These are phyloP conservation scores for Anethum foeniculum DNA, from an alignment of 140 eudicot species.

Conservation along the genomic window DNA sequence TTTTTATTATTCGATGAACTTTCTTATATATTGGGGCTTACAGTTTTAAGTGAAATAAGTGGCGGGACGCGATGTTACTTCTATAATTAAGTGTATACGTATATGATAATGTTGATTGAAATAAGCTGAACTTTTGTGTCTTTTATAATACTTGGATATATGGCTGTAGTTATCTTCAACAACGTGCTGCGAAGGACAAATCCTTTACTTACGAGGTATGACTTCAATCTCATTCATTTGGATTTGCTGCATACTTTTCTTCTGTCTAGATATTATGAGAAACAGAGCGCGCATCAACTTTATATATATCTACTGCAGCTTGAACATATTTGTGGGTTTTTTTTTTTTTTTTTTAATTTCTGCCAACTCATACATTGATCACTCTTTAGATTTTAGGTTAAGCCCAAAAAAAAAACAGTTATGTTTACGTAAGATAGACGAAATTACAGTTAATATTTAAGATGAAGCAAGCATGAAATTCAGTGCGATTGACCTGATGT, in stretches of 20 bases:
- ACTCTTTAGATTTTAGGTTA: not conserved
- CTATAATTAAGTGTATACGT: not conserved
- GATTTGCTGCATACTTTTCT: not conserved
- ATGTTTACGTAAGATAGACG: not conserved
- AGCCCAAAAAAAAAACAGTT: not conserved
- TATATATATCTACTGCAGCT: not conserved
- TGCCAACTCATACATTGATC: not conserved
- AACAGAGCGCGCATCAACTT: not conserved
- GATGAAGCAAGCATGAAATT: not conserved
- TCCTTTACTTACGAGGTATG: conserved; percentile 84
- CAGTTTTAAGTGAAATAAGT: not conserved
- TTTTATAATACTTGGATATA: conserved; percentile 8
- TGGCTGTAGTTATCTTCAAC: conserved; percentile 76
- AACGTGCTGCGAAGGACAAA: conserved; percentile 58
- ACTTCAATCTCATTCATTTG: not conserved
- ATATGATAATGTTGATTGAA: not conserved
- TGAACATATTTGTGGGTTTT: not conserved
- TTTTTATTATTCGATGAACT: not conserved
- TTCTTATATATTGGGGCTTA: not conserved
- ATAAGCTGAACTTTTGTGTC: not conserved
- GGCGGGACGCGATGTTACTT: not conserved
- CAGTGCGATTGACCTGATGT: not conserved
- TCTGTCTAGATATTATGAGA: not conserved
- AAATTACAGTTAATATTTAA: not conserved
- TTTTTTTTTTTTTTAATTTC: no score